Evolutionary conservation across 192 early-diverging fungal genomes (phyloP).

Genomic region (Coemansia sp.): DNA sequence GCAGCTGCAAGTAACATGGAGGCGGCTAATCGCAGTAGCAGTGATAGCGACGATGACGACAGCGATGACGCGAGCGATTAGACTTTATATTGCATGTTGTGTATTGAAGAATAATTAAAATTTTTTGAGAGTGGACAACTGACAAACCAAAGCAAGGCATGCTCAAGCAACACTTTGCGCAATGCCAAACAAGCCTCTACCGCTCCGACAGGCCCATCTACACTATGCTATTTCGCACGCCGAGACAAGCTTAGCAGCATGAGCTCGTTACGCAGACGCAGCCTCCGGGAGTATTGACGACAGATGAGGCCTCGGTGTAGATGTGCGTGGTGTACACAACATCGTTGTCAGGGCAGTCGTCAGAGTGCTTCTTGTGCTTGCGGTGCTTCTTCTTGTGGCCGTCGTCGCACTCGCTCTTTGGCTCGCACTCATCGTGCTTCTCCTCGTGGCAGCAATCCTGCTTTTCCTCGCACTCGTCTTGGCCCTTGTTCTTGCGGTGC

Average conservation of each 20-base stretch:
- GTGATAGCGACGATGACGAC: conserved; percentile 9
- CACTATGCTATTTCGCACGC: conserved; percentile 1
- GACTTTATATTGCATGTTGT: neutral
- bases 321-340: conserved; percentile 51
- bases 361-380: conserved; percentile 25
- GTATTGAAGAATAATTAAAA: neutral
- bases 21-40: neutral
- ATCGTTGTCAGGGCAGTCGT: conserved; percentile 18
- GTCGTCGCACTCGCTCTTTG: conserved; percentile 9
- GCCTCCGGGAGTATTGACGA: conserved; percentile 43
- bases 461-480: conserved; percentile 4
- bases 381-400: conserved; percentile 17
- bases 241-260: conserved; percentile 11
- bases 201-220: neutral
- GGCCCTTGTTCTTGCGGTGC: conserved; percentile 22
- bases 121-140: neutral
- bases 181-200: conserved; percentile 1
- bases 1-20: conserved; percentile 12
- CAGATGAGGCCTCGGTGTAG: conserved; percentile 47
- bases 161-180: conserved; percentile 21
- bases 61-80: conserved; percentile 23
- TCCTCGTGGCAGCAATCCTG: conserved; percentile 18
- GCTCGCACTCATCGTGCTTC: conserved; percentile 17
- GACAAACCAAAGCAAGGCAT: neutral
- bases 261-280: conserved; percentile 36